Evolutionary conservation across 805 yeast genomes (phyloP), one percentile per base, ranked within the genome.

Genomic region (Barnettozyma vustinii): DNA sequence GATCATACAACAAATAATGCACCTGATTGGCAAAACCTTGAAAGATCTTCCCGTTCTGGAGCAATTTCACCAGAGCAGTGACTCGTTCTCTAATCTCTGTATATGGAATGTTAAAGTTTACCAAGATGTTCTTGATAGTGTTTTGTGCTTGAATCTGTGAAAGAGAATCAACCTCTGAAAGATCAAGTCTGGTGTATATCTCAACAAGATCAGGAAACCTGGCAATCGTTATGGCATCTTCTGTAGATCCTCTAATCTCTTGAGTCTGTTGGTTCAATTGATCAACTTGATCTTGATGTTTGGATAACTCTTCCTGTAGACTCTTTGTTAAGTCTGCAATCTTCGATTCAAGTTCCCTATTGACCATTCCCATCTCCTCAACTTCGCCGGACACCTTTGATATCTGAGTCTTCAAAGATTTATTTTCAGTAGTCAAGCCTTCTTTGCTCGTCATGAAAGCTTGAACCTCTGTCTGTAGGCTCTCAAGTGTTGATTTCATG

Each of bases 61-160:
- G 48, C 15, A 56, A 51, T 3, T 56, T 54, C 2, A 55, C 63
- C 10, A 68, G 56, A 13, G 57, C 45, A 3, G 68, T 62, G 9
- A 70, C 52, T 33, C 51, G 52, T 33, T 56, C 49, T 32, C 58
- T 54, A 9, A 66, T 50, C 39, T 65, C 56, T 13, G 62, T 49
- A 39, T 56, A 62, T 15, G 73, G 71, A 16, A 68, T 60, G 13
- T 60, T 60, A 40, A 69, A 58, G 26, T 63, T 50, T 2, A 66
- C 50, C 40, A 67, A 51, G 9, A 69, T 49, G 51, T 68, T 63
- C 50, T 69, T 70, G 26, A 69, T 54, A 4, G 64, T 52, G 51
- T 69, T 70, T 32, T 68, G 71, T 16, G 69, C 60, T 20, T 64
- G 60, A 3, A 62, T 54, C 46, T 61, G 48, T 12, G 62, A 56